Evolutionary conservation across 306 rosid genomes (phyloP), one percentile per base, ranked within the genome.

Genomic region (Nissolia schottii): DNA sequence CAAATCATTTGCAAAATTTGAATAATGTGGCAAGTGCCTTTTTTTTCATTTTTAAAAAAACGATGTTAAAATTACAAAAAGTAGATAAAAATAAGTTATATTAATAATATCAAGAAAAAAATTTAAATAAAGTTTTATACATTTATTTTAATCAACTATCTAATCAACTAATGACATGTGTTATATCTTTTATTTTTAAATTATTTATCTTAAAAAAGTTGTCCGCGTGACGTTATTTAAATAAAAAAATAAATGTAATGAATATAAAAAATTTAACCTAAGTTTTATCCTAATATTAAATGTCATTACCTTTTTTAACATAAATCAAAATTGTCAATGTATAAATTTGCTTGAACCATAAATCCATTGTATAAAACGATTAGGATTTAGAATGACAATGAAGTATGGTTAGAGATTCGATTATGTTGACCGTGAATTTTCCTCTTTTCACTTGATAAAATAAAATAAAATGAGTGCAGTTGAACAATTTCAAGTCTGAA

Each of bases 401-500:
- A n/a, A n/a, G n/a, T n/a, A n/a, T n/a, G n/a, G n/a, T n/a, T n/a
- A n/a, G n/a, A n/a, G n/a, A n/a, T n/a, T n/a, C n/a, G n/a, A n/a
- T n/a, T n/a, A n/a, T n/a, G n/a, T n/a, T n/a, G n/a, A n/a, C n/a
- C 18, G 35, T 66, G 61, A 34, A 3, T 58, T 46, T 10, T 2
- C 29, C 40, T 1, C 3, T 22, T n/a, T 29, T 1, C 18, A 18
- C 51, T n/a, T 24, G 9, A 31, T n/a, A n/a, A n/a, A n/a, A n/a
- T n/a, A 25, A 19, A 62, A 15, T 45, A 35, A 34, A 57, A 25
- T 69, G 49, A 73, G 60, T 79, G 51, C 20, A 54, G 64, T 49
- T 73, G 58, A 72, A 65, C 75, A 38, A 65, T 64, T 10, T 43
- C 32, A 73, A 38, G 31, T 13, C 40, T 66, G 38, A 48, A 79